A percentile compares a stretch with the other conserved stretches of the same genome.
phyloP scores from a whole-genome alignment of 805 yeast species.

The Candida oleophila region DNA sequence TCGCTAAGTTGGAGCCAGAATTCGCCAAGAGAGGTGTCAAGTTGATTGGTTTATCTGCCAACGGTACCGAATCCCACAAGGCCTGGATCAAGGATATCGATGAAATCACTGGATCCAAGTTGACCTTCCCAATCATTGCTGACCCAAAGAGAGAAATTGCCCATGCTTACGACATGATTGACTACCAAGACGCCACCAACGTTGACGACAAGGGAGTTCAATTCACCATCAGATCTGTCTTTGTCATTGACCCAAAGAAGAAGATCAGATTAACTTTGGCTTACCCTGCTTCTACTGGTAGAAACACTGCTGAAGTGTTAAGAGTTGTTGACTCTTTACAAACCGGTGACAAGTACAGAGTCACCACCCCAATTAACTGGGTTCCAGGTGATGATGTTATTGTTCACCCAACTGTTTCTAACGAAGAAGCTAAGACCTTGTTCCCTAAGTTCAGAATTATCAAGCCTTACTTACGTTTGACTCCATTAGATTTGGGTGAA shows the following conservation, averaged over 20 bases:
- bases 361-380: slow-evolving; percentile 76
- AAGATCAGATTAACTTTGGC: slow-evolving; percentile 61
- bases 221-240: slow-evolving; percentile 71
- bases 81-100: slow-evolving; percentile 74
- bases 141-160: slow-evolving; percentile 64
- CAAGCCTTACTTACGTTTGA: slow-evolving; percentile 84
- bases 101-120: slow-evolving; percentile 58
- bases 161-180: slow-evolving; percentile 65
- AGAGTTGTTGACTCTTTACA: slow-evolving; percentile 71
- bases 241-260: slow-evolving; percentile 67
- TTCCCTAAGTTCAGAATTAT: slow-evolving; percentile 84
- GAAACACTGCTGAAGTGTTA: slow-evolving; percentile 74
- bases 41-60: slow-evolving; percentile 67
- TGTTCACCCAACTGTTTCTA: slow-evolving; percentile 63
- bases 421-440: slow-evolving; percentile 65
- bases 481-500: slow-evolving; percentile 36
- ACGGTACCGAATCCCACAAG: slow-evolving; percentile 58
- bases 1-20: slow-evolving; percentile 69
- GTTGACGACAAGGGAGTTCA: slow-evolving; percentile 70
- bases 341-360: slow-evolving; percentile 56
- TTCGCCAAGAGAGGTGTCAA: slow-evolving; percentile 64
- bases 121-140: slow-evolving; percentile 67
- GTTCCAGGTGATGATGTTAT: slow-evolving; percentile 72
- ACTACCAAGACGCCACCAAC: slow-evolving; percentile 66
- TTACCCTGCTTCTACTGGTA: slow-evolving; percentile 73